phyloP scores from a whole-genome alignment of 495 filamentous ascomycete genomes.

The Astrothelium subdiscretum region DNA sequence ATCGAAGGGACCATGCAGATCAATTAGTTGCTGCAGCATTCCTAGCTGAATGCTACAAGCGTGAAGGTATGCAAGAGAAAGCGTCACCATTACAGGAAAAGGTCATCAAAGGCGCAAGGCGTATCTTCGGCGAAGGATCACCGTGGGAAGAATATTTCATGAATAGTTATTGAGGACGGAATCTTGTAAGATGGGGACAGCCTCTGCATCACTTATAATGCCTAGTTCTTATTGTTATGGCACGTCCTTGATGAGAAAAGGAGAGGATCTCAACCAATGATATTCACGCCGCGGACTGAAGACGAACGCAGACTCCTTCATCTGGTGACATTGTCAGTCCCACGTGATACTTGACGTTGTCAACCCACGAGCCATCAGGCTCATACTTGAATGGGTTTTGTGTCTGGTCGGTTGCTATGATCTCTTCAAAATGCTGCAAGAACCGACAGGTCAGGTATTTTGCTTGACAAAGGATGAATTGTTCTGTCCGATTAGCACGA shows the following conservation, averaged over 20 bases:
- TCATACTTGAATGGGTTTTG: not conserved
- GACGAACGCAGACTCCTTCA: not conserved
- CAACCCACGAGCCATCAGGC: not conserved
- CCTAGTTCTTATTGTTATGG: too few relatives aligned
- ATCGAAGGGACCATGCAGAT: not conserved
- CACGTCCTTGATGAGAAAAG: too few relatives aligned
- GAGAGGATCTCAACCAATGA: not conserved
- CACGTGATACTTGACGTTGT: not conserved
- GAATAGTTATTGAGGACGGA: not conserved
- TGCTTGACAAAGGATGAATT: not conserved
- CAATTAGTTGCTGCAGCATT: not conserved
- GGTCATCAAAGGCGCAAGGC: not conserved
- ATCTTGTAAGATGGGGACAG: too few relatives aligned
- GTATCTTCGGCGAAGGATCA: not conserved
- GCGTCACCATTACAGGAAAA: not conserved
- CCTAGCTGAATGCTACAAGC: not conserved
- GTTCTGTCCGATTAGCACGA: conserved; percentile 18
- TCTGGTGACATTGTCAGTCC: not conserved
- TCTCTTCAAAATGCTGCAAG: conserved; percentile 35
- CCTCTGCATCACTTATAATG: too few relatives aligned
- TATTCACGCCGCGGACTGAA: not conserved
- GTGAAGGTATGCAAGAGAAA: not conserved
- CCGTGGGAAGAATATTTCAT: not conserved
- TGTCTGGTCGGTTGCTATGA: conserved; percentile 37
- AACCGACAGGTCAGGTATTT: not conserved